Evolutionary conservation across 2,329 filamentous ascomycete genomes (phyloP), one percentile per base, ranked within the genome.

Genomic region (Penicillium sumatraense): DNA sequence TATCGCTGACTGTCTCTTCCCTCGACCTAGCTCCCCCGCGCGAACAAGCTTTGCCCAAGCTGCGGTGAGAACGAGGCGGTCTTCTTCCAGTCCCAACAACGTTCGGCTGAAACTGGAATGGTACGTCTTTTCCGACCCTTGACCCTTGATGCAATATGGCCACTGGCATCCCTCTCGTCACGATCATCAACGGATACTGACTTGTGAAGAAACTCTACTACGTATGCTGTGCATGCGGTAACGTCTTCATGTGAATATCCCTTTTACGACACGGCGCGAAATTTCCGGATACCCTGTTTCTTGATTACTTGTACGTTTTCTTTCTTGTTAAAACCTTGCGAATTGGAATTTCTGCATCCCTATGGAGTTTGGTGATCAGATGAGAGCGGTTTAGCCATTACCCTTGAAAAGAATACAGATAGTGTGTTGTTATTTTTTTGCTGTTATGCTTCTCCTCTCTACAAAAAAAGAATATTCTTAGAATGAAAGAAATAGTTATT

Each of bases 41-140:
- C 91, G 68, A 90, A 91, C 73, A 91, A 90, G 78, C 83, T 84
- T 57, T 99, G 95, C 79, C 91, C 92, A 49, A 84, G 82, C 65
- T 99, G 96, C 81, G 83, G 85, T 63, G 89, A 95, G 75, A 86
- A 87, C 66, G 93, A 98, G 78, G 92, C 93, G 42, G 96, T 99
- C 57, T 99, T 96, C 80, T 99, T 99, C 81, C 95, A 99, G 80
- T 97, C 93, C 59, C 95, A 99, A 74, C 93, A 98, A 80, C 89
- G 95, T 77, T 96, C 89, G 65, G 91, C 91, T 46, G 93, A 98
- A 76, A 99, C 95, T 41, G 95, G 95, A 80, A 99, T 99, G 95
- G 95, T 98, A 78, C 82, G 89, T n/a, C n/a, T n/a, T n/a, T 38
- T 40, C 35, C 38, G 33, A 36, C 29, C 38, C 69, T 50, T 38